Conservation (phyloP, 805 yeast genomes). For the Metschnikowia cerradonensis region DNA sequence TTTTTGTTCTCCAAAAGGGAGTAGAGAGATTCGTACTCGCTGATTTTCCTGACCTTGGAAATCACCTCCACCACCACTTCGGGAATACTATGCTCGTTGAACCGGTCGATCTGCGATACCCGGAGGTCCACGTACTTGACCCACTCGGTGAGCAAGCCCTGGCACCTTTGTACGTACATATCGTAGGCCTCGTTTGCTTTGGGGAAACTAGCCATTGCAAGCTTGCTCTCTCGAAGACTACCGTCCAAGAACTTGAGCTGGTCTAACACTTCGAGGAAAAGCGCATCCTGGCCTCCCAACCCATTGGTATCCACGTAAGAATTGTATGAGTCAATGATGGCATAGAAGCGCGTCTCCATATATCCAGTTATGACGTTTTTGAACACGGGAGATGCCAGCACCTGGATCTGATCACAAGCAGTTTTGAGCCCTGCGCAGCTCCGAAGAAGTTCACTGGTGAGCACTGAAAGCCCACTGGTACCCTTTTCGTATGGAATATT, state of each 20-base stretch:
- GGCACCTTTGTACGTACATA: slow-evolving; percentile 20
- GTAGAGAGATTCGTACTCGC: slow-evolving; percentile 55
- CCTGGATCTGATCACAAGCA: slow-evolving; percentile 13
- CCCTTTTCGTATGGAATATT: slow-evolving; percentile 56
- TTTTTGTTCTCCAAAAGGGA: slow-evolving; percentile 48
- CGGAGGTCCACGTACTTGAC: slow-evolving; percentile 53
- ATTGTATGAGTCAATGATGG: slow-evolving; percentile 9
- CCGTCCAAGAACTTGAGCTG: slow-evolving; percentile 23
- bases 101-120: slow-evolving; percentile 46
- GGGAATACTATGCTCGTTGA: slow-evolving; percentile 67
- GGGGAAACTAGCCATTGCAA: slow-evolving; percentile 12
- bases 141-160: slow-evolving; percentile 50
- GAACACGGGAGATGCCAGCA: slow-evolving; percentile 12
- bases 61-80: slow-evolving; percentile 71
- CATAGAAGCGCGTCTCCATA: slow-evolving; percentile 12
- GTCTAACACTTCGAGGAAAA: slow-evolving; percentile 46
- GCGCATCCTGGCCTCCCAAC: slow-evolving; percentile 22
- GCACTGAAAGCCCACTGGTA: slow-evolving; percentile 52
- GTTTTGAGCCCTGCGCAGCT: slow-evolving; percentile 30
- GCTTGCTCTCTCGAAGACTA: slow-evolving; percentile 12
- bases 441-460: slow-evolving; percentile 49
- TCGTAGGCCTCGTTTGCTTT: slow-evolving; percentile 14
- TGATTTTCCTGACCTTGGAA: slow-evolving; percentile 59
- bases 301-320: slow-evolving; percentile 10
- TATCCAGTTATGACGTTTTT: slow-evolving; percentile 12